phyloP scores from a whole-genome alignment of 148 eudicot genomes.

The Persicaria tinctoria region DNA sequence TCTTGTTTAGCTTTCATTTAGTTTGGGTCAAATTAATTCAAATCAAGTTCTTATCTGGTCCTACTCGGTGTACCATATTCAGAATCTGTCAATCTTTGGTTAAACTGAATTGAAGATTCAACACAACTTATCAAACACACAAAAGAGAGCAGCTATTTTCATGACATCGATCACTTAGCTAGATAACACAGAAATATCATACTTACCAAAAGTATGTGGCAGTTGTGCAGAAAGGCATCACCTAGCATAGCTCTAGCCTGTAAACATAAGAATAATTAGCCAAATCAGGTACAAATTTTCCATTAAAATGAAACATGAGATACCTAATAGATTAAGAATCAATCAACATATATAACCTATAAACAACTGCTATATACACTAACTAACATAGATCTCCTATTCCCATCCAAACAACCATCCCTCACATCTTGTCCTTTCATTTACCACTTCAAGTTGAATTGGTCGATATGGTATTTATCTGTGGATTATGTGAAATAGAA shows the following conservation, averaged over 20 bases:
- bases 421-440: no score
- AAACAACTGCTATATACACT: no score
- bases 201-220: constrained; percentile 84
- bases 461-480: no score
- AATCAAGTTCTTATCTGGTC: neutral
- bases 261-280: constrained; percentile 14
- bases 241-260: constrained; percentile 99
- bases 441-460: no score
- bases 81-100: neutral
- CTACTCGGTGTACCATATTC: neutral
- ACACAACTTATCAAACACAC: neutral
- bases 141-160: neutral
- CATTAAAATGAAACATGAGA: neutral
- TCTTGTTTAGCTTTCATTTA: neutral
- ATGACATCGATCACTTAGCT: neutral
- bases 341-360: no score
- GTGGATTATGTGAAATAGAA: no score
- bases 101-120: neutral
- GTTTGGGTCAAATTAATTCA: neutral
- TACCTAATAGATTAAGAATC: no score
- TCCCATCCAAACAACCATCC: no score
- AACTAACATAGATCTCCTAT: no score
- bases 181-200: neutral
- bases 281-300: constrained; percentile 1
- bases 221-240: constrained; percentile 96